A percentile compares a stretch with the other conserved stretches of the same genome.
These are phyloP conservation scores for Amanita jacksonii DNA, from an alignment of 768 basidiomycete species.

Conservation along the genomic window DNA sequence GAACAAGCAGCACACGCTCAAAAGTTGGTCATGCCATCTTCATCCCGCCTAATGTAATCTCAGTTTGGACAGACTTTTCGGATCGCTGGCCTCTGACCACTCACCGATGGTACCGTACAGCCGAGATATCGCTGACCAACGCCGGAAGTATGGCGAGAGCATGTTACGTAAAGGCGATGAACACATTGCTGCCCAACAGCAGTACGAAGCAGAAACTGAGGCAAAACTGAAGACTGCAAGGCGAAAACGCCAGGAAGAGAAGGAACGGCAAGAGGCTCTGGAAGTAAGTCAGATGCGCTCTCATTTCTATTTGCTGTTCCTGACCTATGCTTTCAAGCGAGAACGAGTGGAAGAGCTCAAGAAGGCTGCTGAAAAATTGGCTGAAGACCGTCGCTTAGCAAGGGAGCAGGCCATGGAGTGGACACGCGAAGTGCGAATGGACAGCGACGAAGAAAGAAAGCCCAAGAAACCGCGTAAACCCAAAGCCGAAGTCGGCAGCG, in stretches of 20 bases:
- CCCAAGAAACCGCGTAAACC: conserved; percentile 46
- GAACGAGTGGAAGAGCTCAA: conserved; percentile 54
- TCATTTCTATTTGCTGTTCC: background rate
- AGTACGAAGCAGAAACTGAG: conserved; percentile 61
- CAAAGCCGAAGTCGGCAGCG: conserved; percentile 41
- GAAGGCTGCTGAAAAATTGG: conserved; percentile 68
- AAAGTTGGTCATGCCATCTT: conserved; percentile 40
- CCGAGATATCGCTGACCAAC: conserved; percentile 80
- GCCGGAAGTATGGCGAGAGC: conserved; percentile 82
- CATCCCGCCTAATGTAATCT: background rate
- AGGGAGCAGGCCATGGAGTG: conserved; percentile 75
- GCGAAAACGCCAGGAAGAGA: conserved; percentile 72
- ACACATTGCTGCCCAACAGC: conserved; percentile 62
- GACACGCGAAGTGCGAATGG: conserved; percentile 59
- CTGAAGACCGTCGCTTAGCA: conserved; percentile 65
- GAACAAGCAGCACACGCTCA: conserved; percentile 81
- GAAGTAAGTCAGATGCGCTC: conserved; percentile 40
- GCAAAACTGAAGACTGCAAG: conserved; percentile 72
- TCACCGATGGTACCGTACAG: conserved; percentile 70
- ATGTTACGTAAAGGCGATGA: conserved; percentile 78
- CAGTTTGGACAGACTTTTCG: conserved; percentile 55
- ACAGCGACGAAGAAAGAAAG: conserved; percentile 68
- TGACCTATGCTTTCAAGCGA: conserved; percentile 29
- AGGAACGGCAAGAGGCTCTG: conserved; percentile 47
- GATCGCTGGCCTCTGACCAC: conserved; percentile 67